Base-by-base conservation (phyloP, 306 rosid species). In the Cicer pinnatifidum region DNA sequence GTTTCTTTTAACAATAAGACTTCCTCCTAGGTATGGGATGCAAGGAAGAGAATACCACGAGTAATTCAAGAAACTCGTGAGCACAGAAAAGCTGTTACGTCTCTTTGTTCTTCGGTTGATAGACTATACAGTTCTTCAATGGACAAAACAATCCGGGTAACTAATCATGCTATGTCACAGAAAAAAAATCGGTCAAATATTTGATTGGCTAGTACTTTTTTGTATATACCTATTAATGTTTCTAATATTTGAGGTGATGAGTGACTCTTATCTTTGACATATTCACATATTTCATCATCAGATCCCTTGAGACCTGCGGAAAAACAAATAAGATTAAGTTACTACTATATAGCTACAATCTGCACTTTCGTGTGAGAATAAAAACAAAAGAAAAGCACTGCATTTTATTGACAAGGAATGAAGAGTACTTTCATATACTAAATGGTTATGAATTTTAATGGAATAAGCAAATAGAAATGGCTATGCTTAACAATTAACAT, bases 141-240 rank as follows among this genome's bases (percentile, higher is more conserved):
- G 13, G 97, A 93, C 87, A 93, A 91, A 85, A 88, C 97, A 80
- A 91, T 93, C 71, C 85, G 98, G 84, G 98, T 91, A 83, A 67
- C 67, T 52, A 52, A 62, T 66, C 78, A 62, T 20, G 50, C 68
- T 10, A 11, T 67, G 23, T 68, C 54, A 56, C 77, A 56, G 28
- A 53, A 63, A 63, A 76, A 76, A 76, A 23, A 46, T 3, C 28
- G n/a, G 60, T 69, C 67, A 12, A 11, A 52, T 78, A 64, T 39
- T 63, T 71, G 50, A 39, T 37, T 60, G 6, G 56, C 58, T 44
- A 71, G 63, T 70, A 48, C 50, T 60, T 45, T 45, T 6, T 58
- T 67, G 63, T 7, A 16, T 57, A 46, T 9, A 72, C 3, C 1
- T 17, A 35, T 78, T 43, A 53, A 63, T 71, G 72, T 28, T 40